These are phyloP conservation scores for Castanopsis chinensis DNA, from an alignment of 306 rosid genomes.

Conservation along the genomic window DNA sequence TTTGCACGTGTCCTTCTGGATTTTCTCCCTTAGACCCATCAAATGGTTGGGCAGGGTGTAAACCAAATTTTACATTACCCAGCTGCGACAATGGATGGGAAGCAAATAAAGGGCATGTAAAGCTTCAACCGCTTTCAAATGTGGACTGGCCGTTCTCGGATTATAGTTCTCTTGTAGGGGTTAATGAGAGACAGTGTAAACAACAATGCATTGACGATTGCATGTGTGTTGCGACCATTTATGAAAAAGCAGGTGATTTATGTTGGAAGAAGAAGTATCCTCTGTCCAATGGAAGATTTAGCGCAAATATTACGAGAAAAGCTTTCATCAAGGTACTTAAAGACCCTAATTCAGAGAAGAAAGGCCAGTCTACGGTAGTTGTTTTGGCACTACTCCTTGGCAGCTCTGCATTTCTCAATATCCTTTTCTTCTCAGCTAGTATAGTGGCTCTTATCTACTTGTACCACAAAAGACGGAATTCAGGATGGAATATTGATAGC, in stretches of 20 bases:
- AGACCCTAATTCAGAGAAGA: neutral
- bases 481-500: neutral
- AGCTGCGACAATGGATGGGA: no score
- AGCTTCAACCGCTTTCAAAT: rapidly evolving
- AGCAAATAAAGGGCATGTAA: neutral
- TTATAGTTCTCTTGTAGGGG: neutral
- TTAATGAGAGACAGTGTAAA: slow-evolving; percentile 1
- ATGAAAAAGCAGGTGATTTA: rapidly evolving
- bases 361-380: neutral
- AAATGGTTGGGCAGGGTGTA: no score
- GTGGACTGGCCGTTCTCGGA: neutral
- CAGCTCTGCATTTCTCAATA: slow-evolving; percentile 17
- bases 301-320: neutral
- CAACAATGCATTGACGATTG: slow-evolving; percentile 13
- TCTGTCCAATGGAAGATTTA: slow-evolving; percentile 20
- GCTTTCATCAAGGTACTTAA: neutral
- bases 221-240: neutral
- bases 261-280: slow-evolving; percentile 33
- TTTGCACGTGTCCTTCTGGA: rapidly evolving
- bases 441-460: neutral
- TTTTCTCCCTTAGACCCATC: no score
- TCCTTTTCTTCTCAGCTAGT: no score
- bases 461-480: neutral
- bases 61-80: no score
- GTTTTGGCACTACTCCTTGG: slow-evolving; percentile 23